These are phyloP conservation scores for Vaccinium macrocarpon DNA, from an alignment of 148 eudicot genomes.

Conservation along the genomic window DNA sequence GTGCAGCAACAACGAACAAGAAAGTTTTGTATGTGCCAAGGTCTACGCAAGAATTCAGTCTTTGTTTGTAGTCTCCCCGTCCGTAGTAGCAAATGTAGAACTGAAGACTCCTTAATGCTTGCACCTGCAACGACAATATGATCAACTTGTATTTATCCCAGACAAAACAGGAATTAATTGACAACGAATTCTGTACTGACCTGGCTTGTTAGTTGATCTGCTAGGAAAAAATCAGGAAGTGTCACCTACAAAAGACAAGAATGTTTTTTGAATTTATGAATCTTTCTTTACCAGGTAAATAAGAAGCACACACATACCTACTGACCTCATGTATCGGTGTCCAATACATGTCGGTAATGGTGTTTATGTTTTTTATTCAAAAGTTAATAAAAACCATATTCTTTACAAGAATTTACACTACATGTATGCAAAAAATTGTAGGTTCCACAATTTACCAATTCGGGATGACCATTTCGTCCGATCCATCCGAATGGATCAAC, in stretches of 20 bases:
- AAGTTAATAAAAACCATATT: no score
- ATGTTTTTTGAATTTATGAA: background rate
- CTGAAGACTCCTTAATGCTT: slow-evolving; percentile 44
- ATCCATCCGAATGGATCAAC: no score
- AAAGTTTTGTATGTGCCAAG: slow-evolving; percentile 54
- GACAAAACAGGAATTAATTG: background rate
- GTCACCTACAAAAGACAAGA: slow-evolving; percentile 32
- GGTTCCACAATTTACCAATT: background rate
- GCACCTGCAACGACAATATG: slow-evolving; percentile 28
- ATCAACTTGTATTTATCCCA: background rate
- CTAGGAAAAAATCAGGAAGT: slow-evolving; percentile 51
- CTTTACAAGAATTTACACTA: no score
- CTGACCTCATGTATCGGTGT: no score
- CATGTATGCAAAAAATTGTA: background rate
- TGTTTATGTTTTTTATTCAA: no score
- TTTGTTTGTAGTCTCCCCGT: slow-evolving; percentile 29
- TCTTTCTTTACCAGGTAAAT: background rate
- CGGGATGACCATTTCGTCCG: no score
- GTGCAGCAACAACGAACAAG: slow-evolving; percentile 60
- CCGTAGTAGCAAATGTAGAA: slow-evolving; percentile 48
- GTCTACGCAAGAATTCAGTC: slow-evolving; percentile 39
- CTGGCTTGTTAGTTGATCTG: slow-evolving; percentile 54
- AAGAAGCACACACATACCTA: background rate
- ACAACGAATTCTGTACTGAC: slow-evolving; percentile 13
- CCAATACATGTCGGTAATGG: no score